phyloP scores from a whole-genome alignment of 2,329 filamentous ascomycete species.

The Alternaria consortialis region DNA sequence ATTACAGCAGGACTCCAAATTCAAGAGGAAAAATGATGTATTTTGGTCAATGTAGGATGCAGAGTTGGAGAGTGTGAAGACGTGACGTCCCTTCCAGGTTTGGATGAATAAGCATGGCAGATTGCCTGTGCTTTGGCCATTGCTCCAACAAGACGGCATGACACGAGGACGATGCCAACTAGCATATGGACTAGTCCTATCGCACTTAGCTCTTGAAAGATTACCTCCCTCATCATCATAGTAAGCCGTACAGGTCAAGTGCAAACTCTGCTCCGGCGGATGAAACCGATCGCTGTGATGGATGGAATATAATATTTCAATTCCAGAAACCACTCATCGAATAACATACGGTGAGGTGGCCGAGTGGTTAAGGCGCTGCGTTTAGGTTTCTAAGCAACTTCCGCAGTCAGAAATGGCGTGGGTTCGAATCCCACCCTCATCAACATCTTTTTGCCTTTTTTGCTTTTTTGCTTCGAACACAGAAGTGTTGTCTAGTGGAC shows the following conservation, averaged over 20 bases:
- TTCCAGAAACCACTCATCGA: not conserved
- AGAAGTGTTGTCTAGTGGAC: not conserved
- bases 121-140: too few species aligned
- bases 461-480: not conserved
- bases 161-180: too few species aligned
- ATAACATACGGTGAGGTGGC: conserved; percentile 24
- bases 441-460: conserved; percentile 13
- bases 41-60: not conserved
- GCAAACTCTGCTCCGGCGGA: too few species aligned
- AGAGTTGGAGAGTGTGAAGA: not conserved
- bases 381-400: conserved; percentile 35
- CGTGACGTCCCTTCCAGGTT: too few species aligned
- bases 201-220: too few species aligned
- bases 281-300: too few species aligned
- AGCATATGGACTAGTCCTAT: too few species aligned
- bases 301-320: too few species aligned
- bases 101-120: too few species aligned
- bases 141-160: too few species aligned
- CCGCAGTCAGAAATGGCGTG: conserved; percentile 39
- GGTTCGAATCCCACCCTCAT: conserved; percentile 40
- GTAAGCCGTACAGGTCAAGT: too few species aligned
- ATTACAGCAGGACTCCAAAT: not conserved
- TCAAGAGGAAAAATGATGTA: not conserved
- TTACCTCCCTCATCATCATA: too few species aligned
- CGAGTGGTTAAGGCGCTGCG: conserved; percentile 46